Percentiles rank a stretch among this genome's conserved stretches.
Evolutionary conservation across 768 basidiomycete genomes (phyloP).

Genomic region (Phaeotremella fagi): DNA sequence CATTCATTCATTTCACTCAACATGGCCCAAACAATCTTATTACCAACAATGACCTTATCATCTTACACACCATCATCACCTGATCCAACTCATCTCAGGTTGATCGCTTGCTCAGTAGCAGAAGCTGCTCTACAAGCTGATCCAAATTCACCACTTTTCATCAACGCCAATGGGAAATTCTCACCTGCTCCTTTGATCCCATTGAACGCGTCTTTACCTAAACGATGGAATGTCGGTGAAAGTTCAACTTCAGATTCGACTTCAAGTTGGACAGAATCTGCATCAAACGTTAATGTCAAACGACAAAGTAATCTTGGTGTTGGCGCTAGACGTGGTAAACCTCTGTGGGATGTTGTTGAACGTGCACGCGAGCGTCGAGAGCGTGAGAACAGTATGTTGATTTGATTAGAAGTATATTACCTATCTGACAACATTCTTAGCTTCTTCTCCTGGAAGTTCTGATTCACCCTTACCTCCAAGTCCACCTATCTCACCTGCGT

Average conservation of each 20-base stretch:
- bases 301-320: background rate
- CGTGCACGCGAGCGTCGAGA: conserved; percentile 21
- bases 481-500: conserved; percentile 24
- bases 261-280: background rate
- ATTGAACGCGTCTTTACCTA: background rate
- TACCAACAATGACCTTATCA: conserved; percentile 11
- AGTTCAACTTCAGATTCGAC: background rate
- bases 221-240: background rate
- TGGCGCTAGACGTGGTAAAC: background rate
- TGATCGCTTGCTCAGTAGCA: conserved; percentile 38
- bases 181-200: background rate
- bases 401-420: too few species aligned
- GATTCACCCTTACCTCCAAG: conserved; percentile 20
- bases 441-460: conserved; percentile 6
- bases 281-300: background rate
- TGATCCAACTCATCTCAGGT: conserved; percentile 36
- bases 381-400: conserved; percentile 13
- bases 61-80: conserved; percentile 27
- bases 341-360: conserved; percentile 33
- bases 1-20: background rate
- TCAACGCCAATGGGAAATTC: background rate
- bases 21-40: conserved; percentile 26
- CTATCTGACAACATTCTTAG: background rate
- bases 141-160: conserved; percentile 37
- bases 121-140: conserved; percentile 41